Evolutionary conservation across 495 filamentous ascomycete species (phyloP).

Genomic region (Talaromyces adpressus): DNA sequence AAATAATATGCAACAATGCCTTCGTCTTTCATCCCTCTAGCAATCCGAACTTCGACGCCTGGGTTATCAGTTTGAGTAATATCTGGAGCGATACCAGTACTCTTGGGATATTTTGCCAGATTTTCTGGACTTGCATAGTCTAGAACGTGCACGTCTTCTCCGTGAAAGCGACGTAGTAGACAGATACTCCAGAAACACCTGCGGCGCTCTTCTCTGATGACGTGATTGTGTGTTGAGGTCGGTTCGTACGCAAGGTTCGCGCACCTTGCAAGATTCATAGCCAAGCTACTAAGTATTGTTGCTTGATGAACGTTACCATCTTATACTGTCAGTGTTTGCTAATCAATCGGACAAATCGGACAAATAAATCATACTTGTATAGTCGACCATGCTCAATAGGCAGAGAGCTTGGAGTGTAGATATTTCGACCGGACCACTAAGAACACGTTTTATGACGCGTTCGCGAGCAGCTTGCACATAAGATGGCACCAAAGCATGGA

Average conservation of each 20-base stretch:
- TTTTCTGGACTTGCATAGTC: conserved; percentile 20
- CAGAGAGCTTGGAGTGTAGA: conserved; percentile 41
- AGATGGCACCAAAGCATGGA: conserved; percentile 12
- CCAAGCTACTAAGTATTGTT: conserved; percentile 40
- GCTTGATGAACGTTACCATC: conserved; percentile 42
- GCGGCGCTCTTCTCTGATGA: conserved; percentile 33
- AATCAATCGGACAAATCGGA: neutral
- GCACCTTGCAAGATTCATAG: conserved; percentile 39
- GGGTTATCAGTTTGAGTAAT: neutral
- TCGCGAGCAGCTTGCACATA: conserved; percentile 38
- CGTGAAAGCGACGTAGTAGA: conserved; percentile 39
- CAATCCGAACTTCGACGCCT: conserved; percentile 2
- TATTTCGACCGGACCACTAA: conserved; percentile 38
- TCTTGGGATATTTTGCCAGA: conserved; percentile 3
- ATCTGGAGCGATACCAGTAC: neutral
- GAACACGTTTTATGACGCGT: conserved; percentile 35
- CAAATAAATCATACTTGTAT: conserved; percentile 27
- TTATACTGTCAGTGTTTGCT: conserved; percentile 9
- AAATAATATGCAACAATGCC: conserved; percentile 43
- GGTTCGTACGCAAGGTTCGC: conserved; percentile 33
- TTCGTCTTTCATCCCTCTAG: conserved; percentile 23
- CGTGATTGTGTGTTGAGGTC: conserved; percentile 11
- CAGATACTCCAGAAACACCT: conserved; percentile 45
- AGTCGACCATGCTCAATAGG: conserved; percentile 39
- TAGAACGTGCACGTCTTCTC: conserved; percentile 32